These are phyloP conservation scores for Hypoxylon intermedium DNA, from an alignment of 495 filamentous ascomycete genomes.

Conservation along the genomic window DNA sequence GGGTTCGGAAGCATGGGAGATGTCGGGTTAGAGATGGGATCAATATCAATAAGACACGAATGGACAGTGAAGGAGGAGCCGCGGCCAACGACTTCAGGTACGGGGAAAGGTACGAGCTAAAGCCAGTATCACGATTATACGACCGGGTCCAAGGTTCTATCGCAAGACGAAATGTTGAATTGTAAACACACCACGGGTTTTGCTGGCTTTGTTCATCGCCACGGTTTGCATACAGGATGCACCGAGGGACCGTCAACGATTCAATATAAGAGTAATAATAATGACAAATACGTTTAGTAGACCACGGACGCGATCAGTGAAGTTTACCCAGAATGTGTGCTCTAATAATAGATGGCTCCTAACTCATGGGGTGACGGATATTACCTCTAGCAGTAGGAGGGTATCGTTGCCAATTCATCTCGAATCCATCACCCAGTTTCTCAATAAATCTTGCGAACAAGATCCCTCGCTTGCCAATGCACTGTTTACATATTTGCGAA, in stretches of 20 bases:
- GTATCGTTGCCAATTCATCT: not conserved
- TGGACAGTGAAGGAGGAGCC: constrained; percentile 34
- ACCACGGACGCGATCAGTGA: not conserved
- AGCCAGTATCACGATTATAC: not conserved
- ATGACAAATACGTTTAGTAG: not conserved
- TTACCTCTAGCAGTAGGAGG: not conserved
- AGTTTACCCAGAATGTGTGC: not conserved
- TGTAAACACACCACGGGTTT: not conserved
- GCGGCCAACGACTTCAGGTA: constrained; percentile 14
- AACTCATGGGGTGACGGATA: not conserved
- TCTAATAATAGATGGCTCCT: too few relatives aligned
- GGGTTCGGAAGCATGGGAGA: constrained; percentile 21
- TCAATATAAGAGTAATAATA: too few relatives aligned
- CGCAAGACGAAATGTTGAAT: not conserved
- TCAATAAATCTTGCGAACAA: not conserved
- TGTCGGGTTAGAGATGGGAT: constrained; percentile 29
- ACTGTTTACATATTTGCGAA: constrained; percentile 52
- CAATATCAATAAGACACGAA: constrained; percentile 33
- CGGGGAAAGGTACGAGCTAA: constrained; percentile 5
- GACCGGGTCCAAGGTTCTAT: too few relatives aligned
- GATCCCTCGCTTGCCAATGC: not conserved
- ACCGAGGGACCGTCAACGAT: not conserved
- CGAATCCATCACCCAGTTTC: not conserved
- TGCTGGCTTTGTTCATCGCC: not conserved
- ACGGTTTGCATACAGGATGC: not conserved